Percentiles rank a stretch among this genome's conserved stretches.
Conservation (phyloP, 2,329 filamentous ascomycete species). For the Penicillium sp. region DNA sequence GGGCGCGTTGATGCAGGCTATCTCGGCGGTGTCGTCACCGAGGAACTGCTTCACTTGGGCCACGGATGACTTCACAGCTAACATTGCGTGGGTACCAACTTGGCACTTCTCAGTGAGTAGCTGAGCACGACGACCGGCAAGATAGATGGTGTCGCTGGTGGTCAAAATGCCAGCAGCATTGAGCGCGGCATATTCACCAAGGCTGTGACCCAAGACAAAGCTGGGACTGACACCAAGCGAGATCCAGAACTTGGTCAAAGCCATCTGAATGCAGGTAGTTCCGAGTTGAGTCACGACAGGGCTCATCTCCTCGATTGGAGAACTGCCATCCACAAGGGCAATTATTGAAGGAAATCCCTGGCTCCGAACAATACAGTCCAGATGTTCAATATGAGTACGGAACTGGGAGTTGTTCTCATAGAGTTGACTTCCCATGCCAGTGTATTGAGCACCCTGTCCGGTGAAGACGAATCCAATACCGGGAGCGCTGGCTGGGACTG, state of each 20-base stretch:
- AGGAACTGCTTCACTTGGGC: conserved; percentile 30
- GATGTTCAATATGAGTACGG: conserved; percentile 27
- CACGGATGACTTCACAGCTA: conserved; percentile 39
- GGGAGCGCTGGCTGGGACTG: conserved; percentile 18
- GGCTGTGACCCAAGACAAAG: conserved; percentile 40
- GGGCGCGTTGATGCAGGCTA: conserved; percentile 43
- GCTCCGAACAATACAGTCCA: conserved; percentile 27
- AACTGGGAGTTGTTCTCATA: conserved; percentile 25
- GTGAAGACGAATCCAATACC: conserved; percentile 30
- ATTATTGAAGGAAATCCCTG: conserved; percentile 30
- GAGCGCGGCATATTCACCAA: conserved; percentile 41
- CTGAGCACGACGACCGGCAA: conserved; percentile 39
- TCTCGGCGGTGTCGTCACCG: conserved; percentile 26
- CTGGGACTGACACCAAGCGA: conserved; percentile 31
- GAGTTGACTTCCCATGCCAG: conserved; percentile 28
- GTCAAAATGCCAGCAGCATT: conserved; percentile 37
- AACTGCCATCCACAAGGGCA: conserved; percentile 23
- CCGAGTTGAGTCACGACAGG: conserved; percentile 38
- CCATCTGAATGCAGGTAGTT: conserved; percentile 39
- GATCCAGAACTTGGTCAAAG: conserved; percentile 32
- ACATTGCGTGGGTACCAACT: conserved; percentile 42
- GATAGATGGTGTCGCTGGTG: conserved; percentile 35
- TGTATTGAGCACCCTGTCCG: conserved; percentile 37
- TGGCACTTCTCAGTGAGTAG: conserved; percentile 39
- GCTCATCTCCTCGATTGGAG: conserved; percentile 17